Conservation (phyloP, 225 moss, liverwort and hornwort species). For the Climacium dendroides region DNA sequence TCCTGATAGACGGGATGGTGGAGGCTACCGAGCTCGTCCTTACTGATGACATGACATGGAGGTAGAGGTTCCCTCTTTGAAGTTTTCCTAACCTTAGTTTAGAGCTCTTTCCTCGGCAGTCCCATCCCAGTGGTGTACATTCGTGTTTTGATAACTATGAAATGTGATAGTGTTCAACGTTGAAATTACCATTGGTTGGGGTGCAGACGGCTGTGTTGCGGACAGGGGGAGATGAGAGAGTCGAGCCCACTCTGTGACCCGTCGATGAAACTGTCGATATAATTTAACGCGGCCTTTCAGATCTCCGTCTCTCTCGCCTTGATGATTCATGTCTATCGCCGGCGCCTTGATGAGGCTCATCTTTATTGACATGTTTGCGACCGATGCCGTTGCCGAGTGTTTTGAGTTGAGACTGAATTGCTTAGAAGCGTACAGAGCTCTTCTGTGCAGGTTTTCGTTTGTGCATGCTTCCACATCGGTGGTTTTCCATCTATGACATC, state of each 20-base stretch:
- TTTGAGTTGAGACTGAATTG: neutral
- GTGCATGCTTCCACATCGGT: neutral
- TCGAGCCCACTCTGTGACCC: neutral
- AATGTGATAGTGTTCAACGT: neutral
- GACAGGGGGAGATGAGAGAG: neutral
- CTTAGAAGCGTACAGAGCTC: neutral
- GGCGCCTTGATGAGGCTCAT: neutral
- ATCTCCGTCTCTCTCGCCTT: neutral
- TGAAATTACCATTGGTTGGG: neutral
- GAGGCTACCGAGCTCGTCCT: slow-evolving; percentile 84
- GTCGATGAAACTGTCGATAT: neutral
- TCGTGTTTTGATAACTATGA: neutral
- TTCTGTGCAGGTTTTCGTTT: neutral
- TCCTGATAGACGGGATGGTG: slow-evolving; percentile 88
- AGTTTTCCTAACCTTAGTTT: neutral
- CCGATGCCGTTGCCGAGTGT: neutral
- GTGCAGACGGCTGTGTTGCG: neutral
- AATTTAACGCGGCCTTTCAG: neutral
- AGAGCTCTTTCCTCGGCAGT: neutral
- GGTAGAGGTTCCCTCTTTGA: neutral
- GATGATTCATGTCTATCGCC: neutral
- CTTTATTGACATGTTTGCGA: neutral
- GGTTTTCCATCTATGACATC: neutral
- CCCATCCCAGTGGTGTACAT: neutral
- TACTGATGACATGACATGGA: slow-evolving; percentile 39